These are phyloP conservation scores for Nitzschia sp. DNA, from an alignment of 108 stramenopile species.

Conservation along the genomic window DNA sequence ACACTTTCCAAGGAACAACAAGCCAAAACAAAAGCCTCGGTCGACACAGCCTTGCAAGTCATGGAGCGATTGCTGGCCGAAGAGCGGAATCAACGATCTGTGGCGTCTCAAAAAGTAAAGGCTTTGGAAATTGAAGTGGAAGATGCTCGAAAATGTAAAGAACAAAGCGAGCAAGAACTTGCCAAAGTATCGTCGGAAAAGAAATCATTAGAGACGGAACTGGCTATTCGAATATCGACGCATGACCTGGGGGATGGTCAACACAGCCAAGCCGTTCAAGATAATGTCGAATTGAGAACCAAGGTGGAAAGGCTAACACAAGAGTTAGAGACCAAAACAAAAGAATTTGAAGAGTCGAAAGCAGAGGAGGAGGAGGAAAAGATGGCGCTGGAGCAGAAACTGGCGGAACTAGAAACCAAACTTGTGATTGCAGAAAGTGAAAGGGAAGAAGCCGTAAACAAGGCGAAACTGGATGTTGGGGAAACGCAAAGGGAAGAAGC, in stretches of 20 bases:
- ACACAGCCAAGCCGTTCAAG: background rate
- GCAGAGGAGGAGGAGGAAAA: background rate
- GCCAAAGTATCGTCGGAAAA: background rate
- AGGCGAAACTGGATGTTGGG: background rate
- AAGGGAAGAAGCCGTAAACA: background rate
- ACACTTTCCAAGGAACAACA: slow-evolving; percentile 3
- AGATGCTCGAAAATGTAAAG: slow-evolving; percentile 14
- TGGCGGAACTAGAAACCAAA: slow-evolving; percentile 8
- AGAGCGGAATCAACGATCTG: slow-evolving; percentile 10
- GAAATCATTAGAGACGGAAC: slow-evolving; percentile 1
- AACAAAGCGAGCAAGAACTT: background rate
- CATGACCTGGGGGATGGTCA: slow-evolving; percentile 1
- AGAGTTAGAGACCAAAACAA: background rate
- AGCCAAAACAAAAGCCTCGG: slow-evolving; percentile 8
- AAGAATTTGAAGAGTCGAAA: background rate
- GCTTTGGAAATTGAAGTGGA: slow-evolving; percentile 15
- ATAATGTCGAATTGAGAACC: background rate
- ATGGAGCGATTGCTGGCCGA: slow-evolving; percentile 18
- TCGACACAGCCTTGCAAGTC: slow-evolving; percentile 26
- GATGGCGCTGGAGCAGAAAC: background rate
- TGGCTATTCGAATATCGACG: slow-evolving; percentile 17
- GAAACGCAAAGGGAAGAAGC: background rate
- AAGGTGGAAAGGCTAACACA: background rate
- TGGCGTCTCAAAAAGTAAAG: slow-evolving; percentile 1
- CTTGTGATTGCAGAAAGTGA: slow-evolving; percentile 9